These are phyloP conservation scores for Ogataea trehalophila DNA, from an alignment of 805 yeast species.

Conservation along the genomic window DNA sequence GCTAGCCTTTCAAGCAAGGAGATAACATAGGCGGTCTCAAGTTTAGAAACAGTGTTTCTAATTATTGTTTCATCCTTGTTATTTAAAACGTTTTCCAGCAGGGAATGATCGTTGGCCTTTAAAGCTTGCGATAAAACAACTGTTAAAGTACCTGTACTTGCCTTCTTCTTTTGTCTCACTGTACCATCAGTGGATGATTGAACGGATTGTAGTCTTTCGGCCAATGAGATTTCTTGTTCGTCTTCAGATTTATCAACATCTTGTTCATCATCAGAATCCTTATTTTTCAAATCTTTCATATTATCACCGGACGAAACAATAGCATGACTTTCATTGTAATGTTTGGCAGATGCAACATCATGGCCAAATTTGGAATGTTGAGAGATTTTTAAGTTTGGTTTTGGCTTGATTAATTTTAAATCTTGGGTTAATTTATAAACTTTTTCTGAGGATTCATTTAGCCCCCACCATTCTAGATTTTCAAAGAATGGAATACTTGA, in stretches of 20 bases:
- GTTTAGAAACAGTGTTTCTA: conserved; percentile 43
- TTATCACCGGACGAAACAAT: conserved; percentile 62
- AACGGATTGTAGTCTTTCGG: conserved; percentile 45
- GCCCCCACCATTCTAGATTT: conserved; percentile 42
- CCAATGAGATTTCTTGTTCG: conserved; percentile 35
- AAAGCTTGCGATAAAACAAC: conserved; percentile 86
- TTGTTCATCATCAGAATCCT: conserved; percentile 41
- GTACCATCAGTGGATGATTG: conserved; percentile 18
- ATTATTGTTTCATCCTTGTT: conserved; percentile 48
- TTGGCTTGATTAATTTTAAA: conserved; percentile 31
- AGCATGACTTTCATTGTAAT: conserved; percentile 58
- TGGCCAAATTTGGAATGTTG: conserved; percentile 42
- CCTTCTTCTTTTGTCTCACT: conserved; percentile 38
- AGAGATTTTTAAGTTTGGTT: conserved; percentile 37
- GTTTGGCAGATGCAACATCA: conserved; percentile 48
- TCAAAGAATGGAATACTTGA: conserved; percentile 55
- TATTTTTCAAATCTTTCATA: conserved; percentile 48
- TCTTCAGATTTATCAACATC: conserved; percentile 23
- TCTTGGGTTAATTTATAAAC: conserved; percentile 23
- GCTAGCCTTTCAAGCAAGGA: conserved; percentile 47
- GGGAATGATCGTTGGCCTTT: conserved; percentile 76
- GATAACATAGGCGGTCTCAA: conserved; percentile 46
- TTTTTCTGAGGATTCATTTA: conserved; percentile 17
- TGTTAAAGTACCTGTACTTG: conserved; percentile 73
- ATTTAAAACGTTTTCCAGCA: conserved; percentile 76